Percentiles rank a stretch among this genome's conserved stretches.
Conservation (phyloP, 495 filamentous ascomycete species). For the Neurospora sp. region DNA sequence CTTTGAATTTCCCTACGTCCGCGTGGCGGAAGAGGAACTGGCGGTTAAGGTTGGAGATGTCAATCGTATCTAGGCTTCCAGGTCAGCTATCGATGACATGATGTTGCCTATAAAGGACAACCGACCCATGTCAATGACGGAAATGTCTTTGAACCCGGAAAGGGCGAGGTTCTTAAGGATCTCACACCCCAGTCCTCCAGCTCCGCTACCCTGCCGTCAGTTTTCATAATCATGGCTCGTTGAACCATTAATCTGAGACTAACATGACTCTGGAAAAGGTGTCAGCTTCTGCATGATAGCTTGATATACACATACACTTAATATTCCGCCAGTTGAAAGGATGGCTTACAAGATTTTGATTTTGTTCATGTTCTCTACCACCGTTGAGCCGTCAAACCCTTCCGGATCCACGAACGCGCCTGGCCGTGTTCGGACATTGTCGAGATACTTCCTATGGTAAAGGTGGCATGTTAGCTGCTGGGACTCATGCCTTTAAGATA, state of each 20-base stretch:
- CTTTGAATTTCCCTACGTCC: conserved; percentile 92
- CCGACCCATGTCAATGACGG: conserved; percentile 88
- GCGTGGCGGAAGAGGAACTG: conserved; percentile 92
- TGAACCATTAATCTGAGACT: conserved; percentile 5
- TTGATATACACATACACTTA: not conserved
- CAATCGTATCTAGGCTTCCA: conserved; percentile 61
- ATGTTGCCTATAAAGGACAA: not conserved
- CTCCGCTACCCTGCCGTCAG: conserved; percentile 50
- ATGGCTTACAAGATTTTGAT: conserved; percentile 24
- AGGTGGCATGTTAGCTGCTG: not conserved
- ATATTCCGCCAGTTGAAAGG: not conserved
- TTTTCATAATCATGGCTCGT: conserved; percentile 7
- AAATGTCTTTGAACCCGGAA: conserved; percentile 92
- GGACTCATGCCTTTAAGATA: not conserved
- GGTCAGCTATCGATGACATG: not conserved
- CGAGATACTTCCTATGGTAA: conserved; percentile 57
- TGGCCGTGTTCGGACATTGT: conserved; percentile 60
- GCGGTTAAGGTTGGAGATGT: conserved; percentile 95
- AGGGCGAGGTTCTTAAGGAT: conserved; percentile 94
- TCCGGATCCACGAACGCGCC: conserved; percentile 74
- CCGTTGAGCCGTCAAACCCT: conserved; percentile 52
- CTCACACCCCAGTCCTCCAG: conserved; percentile 92
- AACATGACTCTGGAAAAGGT: conserved; percentile 13
- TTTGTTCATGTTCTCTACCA: conserved; percentile 47
- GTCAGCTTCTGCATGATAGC: not conserved